Conservation (phyloP, 108 stramenopile genomes). For the Skeletonema tropicum region DNA sequence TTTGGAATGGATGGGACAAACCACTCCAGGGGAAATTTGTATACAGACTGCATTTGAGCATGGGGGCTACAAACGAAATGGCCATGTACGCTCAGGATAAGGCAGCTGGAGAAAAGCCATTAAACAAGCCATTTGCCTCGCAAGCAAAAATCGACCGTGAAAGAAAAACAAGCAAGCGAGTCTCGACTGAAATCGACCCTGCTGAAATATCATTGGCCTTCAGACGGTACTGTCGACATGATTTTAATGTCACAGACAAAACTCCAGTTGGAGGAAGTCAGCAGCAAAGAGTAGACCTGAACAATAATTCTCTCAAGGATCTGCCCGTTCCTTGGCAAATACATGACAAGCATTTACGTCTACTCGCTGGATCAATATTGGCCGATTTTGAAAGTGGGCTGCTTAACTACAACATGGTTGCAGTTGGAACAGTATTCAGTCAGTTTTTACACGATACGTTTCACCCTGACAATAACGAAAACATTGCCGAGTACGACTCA, state of each 20-base stretch:
- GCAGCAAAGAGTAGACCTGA: background rate
- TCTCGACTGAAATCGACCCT: conserved; percentile 2
- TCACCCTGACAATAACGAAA: background rate
- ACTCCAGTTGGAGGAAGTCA: too few relatives aligned
- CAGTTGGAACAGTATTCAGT: background rate
- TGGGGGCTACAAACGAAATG: conserved; percentile 5
- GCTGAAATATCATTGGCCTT: conserved; percentile 1
- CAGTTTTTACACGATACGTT: background rate
- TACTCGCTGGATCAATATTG: background rate
- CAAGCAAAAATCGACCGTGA: background rate
- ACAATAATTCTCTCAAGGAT: background rate
- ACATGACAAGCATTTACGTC: background rate
- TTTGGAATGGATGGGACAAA: conserved; percentile 17
- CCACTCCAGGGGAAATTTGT: background rate
- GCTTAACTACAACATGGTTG: conserved; percentile 5
- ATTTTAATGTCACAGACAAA: background rate
- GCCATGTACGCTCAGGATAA: background rate
- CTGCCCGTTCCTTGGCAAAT: background rate
- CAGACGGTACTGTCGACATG: conserved; percentile 7
- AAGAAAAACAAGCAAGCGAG: conserved; percentile 7
- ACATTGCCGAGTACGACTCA: background rate
- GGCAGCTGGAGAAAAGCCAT: conserved; percentile 4
- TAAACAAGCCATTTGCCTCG: background rate
- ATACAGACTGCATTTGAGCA: background rate
- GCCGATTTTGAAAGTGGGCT: background rate